Evolutionary conservation across 495 filamentous ascomycete species (phyloP).

Genomic region (Aspergillus carlsbadensis): DNA sequence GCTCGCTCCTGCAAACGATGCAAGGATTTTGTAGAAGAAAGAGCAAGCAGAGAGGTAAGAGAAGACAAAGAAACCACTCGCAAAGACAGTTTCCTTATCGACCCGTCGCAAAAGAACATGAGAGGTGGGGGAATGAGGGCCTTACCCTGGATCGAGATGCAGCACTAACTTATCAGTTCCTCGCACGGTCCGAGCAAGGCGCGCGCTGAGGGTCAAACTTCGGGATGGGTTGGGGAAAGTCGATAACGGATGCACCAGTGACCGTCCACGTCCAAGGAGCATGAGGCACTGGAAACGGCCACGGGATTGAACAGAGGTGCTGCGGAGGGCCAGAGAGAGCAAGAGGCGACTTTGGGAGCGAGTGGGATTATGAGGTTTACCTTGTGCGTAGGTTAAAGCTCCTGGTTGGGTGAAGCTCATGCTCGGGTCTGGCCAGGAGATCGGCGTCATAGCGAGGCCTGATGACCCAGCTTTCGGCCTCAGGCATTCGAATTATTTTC

Average conservation of each 20-base stretch:
- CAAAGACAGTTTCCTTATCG: slow-evolving; percentile 11
- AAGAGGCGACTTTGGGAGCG: slow-evolving; percentile 11
- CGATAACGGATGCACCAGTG: slow-evolving; percentile 14
- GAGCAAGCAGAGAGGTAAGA: neutral
- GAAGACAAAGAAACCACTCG: neutral
- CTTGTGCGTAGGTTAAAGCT: slow-evolving; percentile 17
- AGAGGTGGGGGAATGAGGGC: slow-evolving; percentile 5
- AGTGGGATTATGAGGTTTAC: slow-evolving; percentile 19
- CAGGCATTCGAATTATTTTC: neutral
- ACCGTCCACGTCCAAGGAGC: slow-evolving; percentile 18
- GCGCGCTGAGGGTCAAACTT: neutral
- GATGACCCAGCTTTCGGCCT: neutral
- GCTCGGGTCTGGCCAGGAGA: slow-evolving; percentile 11
- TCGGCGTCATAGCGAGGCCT: slow-evolving; percentile 1
- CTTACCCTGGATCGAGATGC: slow-evolving; percentile 12
- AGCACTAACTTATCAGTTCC: slow-evolving; percentile 9
- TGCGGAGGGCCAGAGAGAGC: slow-evolving; percentile 8
- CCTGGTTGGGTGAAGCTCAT: slow-evolving; percentile 18
- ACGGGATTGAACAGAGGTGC: slow-evolving; percentile 6
- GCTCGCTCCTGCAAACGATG: neutral
- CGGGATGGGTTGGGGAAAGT: neutral
- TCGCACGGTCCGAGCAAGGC: neutral
- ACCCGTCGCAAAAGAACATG: neutral
- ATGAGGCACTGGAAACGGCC: slow-evolving; percentile 12
- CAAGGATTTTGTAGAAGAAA: neutral